phyloP scores from a whole-genome alignment of 2,329 filamentous ascomycete genomes.

The Claviceps sorghi region DNA sequence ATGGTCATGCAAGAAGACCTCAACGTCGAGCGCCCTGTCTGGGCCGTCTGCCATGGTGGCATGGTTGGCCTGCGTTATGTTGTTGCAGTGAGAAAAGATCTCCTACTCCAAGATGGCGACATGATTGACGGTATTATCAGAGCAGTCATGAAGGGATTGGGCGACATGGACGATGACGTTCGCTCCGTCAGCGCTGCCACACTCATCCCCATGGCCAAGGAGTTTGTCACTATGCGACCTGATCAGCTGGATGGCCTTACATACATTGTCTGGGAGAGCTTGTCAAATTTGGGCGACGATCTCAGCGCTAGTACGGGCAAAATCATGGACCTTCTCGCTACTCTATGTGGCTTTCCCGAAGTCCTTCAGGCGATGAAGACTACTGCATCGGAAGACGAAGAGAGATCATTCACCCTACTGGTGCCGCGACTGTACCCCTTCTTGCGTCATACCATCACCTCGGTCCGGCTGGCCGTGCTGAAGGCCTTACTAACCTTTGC shows the following conservation, averaged over 20 bases:
- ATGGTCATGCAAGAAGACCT: constrained; percentile 87
- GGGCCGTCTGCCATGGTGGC: constrained; percentile 93
- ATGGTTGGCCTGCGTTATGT: constrained; percentile 96
- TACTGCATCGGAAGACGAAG: constrained; percentile 68
- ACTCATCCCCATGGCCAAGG: constrained; percentile 85
- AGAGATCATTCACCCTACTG: constrained; percentile 80
- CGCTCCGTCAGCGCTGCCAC: constrained; percentile 96
- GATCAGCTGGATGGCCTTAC: constrained; percentile 67
- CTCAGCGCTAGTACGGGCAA: constrained; percentile 93
- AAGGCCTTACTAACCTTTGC: constrained; percentile 89
- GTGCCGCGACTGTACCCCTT: constrained; percentile 94
- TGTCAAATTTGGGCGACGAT: constrained; percentile 93
- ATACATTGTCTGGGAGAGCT: constrained; percentile 91
- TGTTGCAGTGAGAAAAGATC: constrained; percentile 84
- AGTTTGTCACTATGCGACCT: constrained; percentile 78
- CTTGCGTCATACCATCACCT: constrained; percentile 91
- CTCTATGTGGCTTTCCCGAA: constrained; percentile 85
- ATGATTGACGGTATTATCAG: constrained; percentile 87
- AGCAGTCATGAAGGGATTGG: constrained; percentile 88
- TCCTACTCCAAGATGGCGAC: constrained; percentile 66
- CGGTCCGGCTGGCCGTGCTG: constrained; percentile 81
- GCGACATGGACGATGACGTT: constrained; percentile 86
- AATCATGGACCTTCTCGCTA: constrained; percentile 95
- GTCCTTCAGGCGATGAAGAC: constrained; percentile 87
- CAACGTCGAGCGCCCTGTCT: constrained; percentile 57